These are phyloP conservation scores for Colletotrichum lentis DNA, from an alignment of 2,329 filamentous ascomycete genomes.

Conservation along the genomic window DNA sequence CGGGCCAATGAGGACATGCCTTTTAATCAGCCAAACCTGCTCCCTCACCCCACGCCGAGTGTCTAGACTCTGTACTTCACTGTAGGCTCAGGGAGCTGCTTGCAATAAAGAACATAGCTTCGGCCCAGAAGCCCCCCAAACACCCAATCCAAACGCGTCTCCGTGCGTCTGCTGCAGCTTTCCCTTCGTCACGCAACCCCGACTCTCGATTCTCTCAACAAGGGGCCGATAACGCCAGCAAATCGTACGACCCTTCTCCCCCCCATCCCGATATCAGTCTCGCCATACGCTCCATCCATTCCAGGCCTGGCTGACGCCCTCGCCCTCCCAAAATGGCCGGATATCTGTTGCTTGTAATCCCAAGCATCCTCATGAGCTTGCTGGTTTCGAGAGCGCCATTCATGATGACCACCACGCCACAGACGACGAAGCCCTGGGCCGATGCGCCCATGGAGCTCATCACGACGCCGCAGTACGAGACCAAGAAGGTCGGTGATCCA, in stretches of 20 bases:
- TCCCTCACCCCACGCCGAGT: not conserved
- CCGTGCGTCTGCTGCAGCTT: conserved; percentile 11
- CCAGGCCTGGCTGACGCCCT: conserved; percentile 15
- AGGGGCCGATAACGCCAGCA: conserved; percentile 12
- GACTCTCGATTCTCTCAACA: conserved; percentile 5
- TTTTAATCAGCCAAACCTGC: conserved; percentile 32
- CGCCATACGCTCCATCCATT: not conserved
- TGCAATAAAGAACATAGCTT: conserved; percentile 16
- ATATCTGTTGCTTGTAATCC: conserved; percentile 43
- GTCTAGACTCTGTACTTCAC: not conserved
- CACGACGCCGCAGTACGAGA: conserved; percentile 61
- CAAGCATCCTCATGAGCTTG: conserved; percentile 45
- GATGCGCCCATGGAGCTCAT: conserved; percentile 64
- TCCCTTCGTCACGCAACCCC: conserved; percentile 21
- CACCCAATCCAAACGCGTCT: not conserved
- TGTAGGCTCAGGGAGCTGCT: not conserved
- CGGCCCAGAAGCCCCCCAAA: not conserved
- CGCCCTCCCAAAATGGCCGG: conserved; percentile 30
- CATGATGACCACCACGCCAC: conserved; percentile 47
- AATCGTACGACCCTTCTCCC: conserved; percentile 30
- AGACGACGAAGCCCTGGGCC: conserved; percentile 56
- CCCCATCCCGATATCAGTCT: conserved; percentile 16
- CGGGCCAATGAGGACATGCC: conserved; percentile 30
- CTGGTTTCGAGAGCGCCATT: conserved; percentile 49
- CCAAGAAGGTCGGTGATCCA: conserved; percentile 54